Evolutionary conservation across 2,329 filamentous ascomycete species (phyloP), one percentile per base, ranked within the genome.

Genomic region (Nigrospora sphaerica): DNA sequence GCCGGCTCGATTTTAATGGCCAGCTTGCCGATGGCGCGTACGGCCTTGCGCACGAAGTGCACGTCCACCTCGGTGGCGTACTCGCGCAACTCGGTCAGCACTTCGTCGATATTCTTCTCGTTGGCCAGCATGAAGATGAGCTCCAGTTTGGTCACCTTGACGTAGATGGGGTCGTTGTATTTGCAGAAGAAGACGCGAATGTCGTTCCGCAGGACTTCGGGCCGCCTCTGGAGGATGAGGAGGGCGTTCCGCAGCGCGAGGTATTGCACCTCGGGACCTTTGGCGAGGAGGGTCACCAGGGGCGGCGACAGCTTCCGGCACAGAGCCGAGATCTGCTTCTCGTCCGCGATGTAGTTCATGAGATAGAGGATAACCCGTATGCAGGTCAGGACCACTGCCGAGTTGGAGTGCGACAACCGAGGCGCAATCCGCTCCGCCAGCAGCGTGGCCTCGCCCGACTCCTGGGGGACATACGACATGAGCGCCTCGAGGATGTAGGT

Each of bases 181-280:
- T 98, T 98, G 81, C 93, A 98, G 70, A 98, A 98, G 71, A 98
- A 98, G 32, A 98, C 93, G 40, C 93, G 83, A 52, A 98, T 97
- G 65, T 98, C 93, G 66, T 96, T 97, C 52, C 90, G 82, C 45
- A 98, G 69, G 10, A 98, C 92, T 60, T 97, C 93, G 0, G 93
- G 93, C 46, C 92, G 79, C 57, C 92, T 79, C 65, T 98, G 93
- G 44, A 98, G 73, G 55, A 98, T 98, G 13, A 98, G 75, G 2
- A 98, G 77, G 0, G 93, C 93, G 62, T 98, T 98, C 52, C 93
- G 79, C 16, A 98, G 77, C 0, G 93, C 93, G 7, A 98, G 77
- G 62, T 98, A 98, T 64, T 98, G 93, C n/a, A 98, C 93, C 64
- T 98, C 93, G 1, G 93, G 89, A 0, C 92, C 92, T 68, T 98